Conservation (phyloP, 345 rosid genomes). For the Citrus hindsii region DNA sequence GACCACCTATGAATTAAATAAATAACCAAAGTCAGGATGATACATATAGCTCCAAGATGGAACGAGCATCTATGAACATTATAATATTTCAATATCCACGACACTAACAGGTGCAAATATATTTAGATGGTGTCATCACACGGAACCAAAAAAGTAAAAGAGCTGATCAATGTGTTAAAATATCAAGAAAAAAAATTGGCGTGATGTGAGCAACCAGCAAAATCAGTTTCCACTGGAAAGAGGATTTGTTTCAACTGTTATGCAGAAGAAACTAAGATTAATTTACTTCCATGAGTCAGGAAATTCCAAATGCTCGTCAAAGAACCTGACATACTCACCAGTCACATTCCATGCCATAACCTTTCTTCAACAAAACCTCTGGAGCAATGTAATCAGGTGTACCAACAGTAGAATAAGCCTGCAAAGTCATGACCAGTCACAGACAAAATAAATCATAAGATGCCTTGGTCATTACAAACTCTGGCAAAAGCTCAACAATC, state of each 20-base stretch:
- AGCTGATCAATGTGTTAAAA: background rate
- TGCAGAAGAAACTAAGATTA: background rate
- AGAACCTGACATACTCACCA: slow-evolving; percentile 50
- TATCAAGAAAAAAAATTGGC: background rate
- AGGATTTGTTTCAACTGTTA: background rate
- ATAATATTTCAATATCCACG: background rate
- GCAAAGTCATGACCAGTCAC: slow-evolving; percentile 29
- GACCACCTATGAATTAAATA: slow-evolving; percentile 74
- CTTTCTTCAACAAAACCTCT: slow-evolving; percentile 92
- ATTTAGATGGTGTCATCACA: background rate
- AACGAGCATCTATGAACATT: slow-evolving; percentile 9
- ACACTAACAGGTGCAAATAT: background rate
- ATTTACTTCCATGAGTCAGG: slow-evolving; percentile 1
- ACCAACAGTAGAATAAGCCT: slow-evolving; percentile 99
- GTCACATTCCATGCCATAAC: slow-evolving; percentile 97
- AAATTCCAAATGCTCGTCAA: background rate
- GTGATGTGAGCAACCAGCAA: background rate
- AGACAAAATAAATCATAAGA: slow-evolving; percentile 4
- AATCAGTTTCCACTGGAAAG: background rate
- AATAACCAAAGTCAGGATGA: slow-evolving; percentile 15
- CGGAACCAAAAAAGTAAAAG: background rate
- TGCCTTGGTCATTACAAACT: background rate
- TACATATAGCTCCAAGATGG: slow-evolving; percentile 3
- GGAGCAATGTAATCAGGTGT: slow-evolving; percentile 99
- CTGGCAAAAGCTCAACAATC: slow-evolving; percentile 7